A percentile compares a stretch with the other conserved stretches of the same genome.
Evolutionary conservation across 2,329 filamentous ascomycete species (phyloP).

Genomic region (Neocatenulostroma microsporum): DNA sequence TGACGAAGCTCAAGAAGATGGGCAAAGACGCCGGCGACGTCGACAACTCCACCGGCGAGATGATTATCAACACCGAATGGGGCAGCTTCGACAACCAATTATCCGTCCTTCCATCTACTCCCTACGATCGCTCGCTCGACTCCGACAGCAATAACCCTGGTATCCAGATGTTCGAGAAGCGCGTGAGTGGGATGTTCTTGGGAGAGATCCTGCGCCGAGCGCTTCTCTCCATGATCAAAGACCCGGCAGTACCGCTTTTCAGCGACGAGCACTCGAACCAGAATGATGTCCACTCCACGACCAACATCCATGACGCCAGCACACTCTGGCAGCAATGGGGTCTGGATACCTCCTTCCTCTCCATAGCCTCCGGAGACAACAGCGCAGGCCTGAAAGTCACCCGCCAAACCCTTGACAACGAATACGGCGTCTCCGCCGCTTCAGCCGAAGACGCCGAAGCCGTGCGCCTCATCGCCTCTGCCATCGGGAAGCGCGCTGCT

Average conservation of each 20-base stretch:
- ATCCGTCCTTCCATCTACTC: constrained; percentile 75
- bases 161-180: constrained; percentile 98
- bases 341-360: constrained; percentile 84
- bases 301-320: constrained; percentile 57
- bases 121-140: constrained; percentile 75
- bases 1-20: constrained; percentile 62
- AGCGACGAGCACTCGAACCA: constrained; percentile 63
- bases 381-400: constrained; percentile 63
- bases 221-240: constrained; percentile 63
- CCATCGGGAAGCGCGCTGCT: constrained; percentile 81
- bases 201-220: constrained; percentile 83
- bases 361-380: constrained; percentile 73
- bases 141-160: constrained; percentile 78
- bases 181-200: constrained; percentile 95
- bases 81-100: constrained; percentile 95
- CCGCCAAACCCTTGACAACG: constrained; percentile 68
- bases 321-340: constrained; percentile 75
- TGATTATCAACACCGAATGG: constrained; percentile 99
- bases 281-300: constrained; percentile 62
- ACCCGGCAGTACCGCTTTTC: constrained; percentile 63
- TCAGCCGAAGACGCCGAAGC: constrained; percentile 79
- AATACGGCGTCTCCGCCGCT: constrained; percentile 67
- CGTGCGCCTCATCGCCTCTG: constrained; percentile 73
- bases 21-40: constrained; percentile 49
- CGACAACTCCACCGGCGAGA: constrained; percentile 75